Evolutionary conservation across 306 rosid genomes (phyloP).

Genomic region (Dryas drummondii): DNA sequence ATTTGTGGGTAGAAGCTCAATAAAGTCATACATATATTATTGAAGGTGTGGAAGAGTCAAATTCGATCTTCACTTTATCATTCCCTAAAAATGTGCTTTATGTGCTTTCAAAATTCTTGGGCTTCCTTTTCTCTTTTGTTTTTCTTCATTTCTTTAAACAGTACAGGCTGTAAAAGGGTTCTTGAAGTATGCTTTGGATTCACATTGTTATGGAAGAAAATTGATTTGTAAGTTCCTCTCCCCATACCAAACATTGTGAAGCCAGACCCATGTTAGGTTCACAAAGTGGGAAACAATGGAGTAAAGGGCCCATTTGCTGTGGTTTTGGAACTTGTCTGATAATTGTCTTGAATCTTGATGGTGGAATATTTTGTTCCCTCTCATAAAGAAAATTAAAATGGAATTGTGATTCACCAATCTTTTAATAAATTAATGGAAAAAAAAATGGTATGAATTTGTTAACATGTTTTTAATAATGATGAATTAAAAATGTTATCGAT

Average conservation of each 20-base stretch:
- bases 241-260: slow-evolving; percentile 37
- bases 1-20: slow-evolving; percentile 35
- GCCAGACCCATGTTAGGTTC: slow-evolving; percentile 47
- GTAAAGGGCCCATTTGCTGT: slow-evolving; percentile 53
- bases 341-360: slow-evolving; percentile 28
- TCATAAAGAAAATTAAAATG: slow-evolving; percentile 4
- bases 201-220: slow-evolving; percentile 13
- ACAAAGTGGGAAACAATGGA: slow-evolving; percentile 67
- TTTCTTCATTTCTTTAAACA: slow-evolving; percentile 20
- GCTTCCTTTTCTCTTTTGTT: slow-evolving; percentile 20
- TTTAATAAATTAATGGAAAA: too few species aligned
- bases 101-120: slow-evolving; percentile 26
- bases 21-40: slow-evolving; percentile 46
- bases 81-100: slow-evolving; percentile 47
- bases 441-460: background rate
- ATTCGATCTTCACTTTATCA: slow-evolving; percentile 40
- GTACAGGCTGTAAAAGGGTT: slow-evolving; percentile 59
- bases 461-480: background rate
- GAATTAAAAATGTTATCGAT: background rate
- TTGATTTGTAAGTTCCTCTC: slow-evolving; percentile 20
- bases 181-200: slow-evolving; percentile 45
- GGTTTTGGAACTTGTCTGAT: slow-evolving; percentile 50
- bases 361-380: slow-evolving; percentile 5
- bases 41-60: slow-evolving; percentile 51
- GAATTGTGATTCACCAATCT: background rate